phyloP scores from a whole-genome alignment of 257 asterid species.

The Forsythia suspensa region DNA sequence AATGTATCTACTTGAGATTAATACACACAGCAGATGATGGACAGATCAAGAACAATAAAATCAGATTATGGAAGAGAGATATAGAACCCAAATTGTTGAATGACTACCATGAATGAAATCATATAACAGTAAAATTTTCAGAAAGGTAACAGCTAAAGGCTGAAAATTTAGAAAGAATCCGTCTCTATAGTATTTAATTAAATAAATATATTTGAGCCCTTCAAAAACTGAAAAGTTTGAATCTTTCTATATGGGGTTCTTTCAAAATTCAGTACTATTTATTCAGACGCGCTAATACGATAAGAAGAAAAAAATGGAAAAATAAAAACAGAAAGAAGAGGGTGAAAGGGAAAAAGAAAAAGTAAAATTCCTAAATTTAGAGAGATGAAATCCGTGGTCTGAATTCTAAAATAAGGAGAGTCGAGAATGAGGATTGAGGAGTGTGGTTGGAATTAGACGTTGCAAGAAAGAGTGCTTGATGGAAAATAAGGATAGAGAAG shows the following conservation, averaged over 20 bases:
- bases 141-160: too few relatives aligned
- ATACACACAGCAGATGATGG: neutral
- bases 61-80: neutral
- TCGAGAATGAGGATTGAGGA: neutral
- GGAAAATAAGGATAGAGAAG: neutral
- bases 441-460: neutral
- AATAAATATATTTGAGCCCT: constrained; percentile 2
- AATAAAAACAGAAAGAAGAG: neutral
- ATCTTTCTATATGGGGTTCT: constrained; percentile 26
- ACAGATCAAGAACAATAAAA: neutral
- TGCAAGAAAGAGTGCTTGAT: neutral
- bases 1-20: neutral
- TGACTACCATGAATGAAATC: neutral
- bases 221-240: constrained; percentile 21
- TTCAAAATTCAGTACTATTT: neutral
- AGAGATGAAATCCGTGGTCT: neutral
- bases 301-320: neutral
- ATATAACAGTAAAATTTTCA: neutral
- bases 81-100: neutral
- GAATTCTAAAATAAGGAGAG: neutral
- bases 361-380: neutral
- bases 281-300: neutral
- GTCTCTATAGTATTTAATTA: neutral
- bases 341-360: neutral
- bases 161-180: constrained; percentile 16